Percentiles rank a stretch among this genome's conserved stretches.
Conservation (phyloP, 257 asterid species). For the Solanum medicagineum region DNA sequence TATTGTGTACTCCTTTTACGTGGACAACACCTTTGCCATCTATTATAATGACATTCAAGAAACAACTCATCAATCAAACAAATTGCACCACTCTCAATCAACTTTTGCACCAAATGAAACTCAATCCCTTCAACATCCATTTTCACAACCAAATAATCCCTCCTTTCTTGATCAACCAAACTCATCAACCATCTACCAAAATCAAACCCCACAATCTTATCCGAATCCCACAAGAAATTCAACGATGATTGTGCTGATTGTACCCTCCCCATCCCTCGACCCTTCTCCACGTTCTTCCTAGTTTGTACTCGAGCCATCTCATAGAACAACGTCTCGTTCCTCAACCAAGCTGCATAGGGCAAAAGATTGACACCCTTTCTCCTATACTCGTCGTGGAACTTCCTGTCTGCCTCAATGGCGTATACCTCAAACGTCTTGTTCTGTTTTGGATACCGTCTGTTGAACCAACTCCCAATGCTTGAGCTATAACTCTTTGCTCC, state of each 20-base stretch:
- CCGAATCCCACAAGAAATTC: slow-evolving; percentile 8
- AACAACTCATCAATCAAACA: slow-evolving; percentile 67
- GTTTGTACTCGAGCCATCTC: slow-evolving; percentile 29
- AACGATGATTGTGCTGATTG: slow-evolving; percentile 35
- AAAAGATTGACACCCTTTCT: slow-evolving; percentile 30
- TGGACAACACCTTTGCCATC: slow-evolving; percentile 52
- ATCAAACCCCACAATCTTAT: slow-evolving; percentile 49
- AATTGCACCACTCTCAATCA: slow-evolving; percentile 47
- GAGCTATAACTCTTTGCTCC: slow-evolving; percentile 54
- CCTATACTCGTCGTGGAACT: slow-evolving; percentile 31
- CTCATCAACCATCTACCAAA: slow-evolving; percentile 46
- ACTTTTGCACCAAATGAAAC: slow-evolving; percentile 39
- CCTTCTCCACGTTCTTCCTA: slow-evolving; percentile 22
- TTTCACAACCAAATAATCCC: slow-evolving; percentile 59
- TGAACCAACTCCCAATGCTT: slow-evolving; percentile 62
- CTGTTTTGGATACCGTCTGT: slow-evolving; percentile 49
- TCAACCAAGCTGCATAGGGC: slow-evolving; percentile 61
- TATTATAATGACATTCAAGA: slow-evolving; percentile 58
- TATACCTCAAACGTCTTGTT: slow-evolving; percentile 40
- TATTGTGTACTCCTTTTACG: slow-evolving; percentile 29
- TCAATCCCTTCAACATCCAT: slow-evolving; percentile 62
- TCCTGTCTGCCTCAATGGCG: slow-evolving; percentile 44
- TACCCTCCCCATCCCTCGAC: slow-evolving; percentile 49
- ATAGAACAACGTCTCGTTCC: slow-evolving; percentile 47
- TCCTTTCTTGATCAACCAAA: slow-evolving; percentile 3